A percentile compares a stretch with the other conserved stretches of the same genome.
Evolutionary conservation across 768 basidiomycete genomes (phyloP).

Genomic region (Boletus barrowsii): DNA sequence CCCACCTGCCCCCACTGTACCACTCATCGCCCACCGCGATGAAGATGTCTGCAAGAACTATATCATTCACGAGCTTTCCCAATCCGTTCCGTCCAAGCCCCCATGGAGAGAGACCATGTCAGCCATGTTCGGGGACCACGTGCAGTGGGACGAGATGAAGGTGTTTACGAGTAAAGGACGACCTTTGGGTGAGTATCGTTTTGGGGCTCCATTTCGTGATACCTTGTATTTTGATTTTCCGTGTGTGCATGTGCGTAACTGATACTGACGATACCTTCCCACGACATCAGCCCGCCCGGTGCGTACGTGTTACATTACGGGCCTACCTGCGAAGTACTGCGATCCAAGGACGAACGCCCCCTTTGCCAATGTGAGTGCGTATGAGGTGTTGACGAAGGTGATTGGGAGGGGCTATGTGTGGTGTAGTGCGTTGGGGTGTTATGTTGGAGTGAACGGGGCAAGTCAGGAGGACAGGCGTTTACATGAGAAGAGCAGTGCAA

Average conservation of each 20-base stretch:
- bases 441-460: constrained; percentile 24
- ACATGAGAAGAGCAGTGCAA: background rate
- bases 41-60: constrained; percentile 67
- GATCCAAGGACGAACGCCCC: constrained; percentile 82
- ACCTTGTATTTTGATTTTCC: background rate
- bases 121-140: constrained; percentile 83
- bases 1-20: constrained; percentile 5
- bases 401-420: constrained; percentile 71
- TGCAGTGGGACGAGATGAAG: constrained; percentile 71
- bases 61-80: constrained; percentile 59
- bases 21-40: constrained; percentile 30
- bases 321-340: constrained; percentile 68
- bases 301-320: constrained; percentile 74
- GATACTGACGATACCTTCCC: background rate
- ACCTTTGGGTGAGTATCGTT: constrained; percentile 50
- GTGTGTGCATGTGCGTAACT: background rate
- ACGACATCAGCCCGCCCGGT: constrained; percentile 49
- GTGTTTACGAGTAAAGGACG: constrained; percentile 65
- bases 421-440: constrained; percentile 45
- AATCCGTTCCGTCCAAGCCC: constrained; percentile 47
- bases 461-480: background rate
- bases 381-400: constrained; percentile 56
- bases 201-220: background rate
- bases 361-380: constrained; percentile 70
- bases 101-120: constrained; percentile 72